Evolutionary conservation across 2,329 filamentous ascomycete species (phyloP).

Genomic region (Akanthomyces dipterigenus): DNA sequence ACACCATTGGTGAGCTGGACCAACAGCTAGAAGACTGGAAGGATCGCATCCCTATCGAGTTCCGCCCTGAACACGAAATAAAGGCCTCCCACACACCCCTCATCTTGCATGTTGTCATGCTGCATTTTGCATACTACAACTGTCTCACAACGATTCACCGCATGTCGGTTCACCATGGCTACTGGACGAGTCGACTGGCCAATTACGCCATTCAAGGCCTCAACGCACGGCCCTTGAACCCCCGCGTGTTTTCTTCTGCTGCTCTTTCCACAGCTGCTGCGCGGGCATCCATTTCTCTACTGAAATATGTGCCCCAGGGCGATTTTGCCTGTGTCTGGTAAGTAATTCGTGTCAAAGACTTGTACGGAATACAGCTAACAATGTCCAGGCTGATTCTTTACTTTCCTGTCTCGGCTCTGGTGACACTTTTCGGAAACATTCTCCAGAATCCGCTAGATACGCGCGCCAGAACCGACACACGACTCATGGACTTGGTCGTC

Average conservation of each 20-base stretch:
- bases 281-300: constrained; percentile 82
- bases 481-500: constrained; percentile 87
- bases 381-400: constrained; percentile 73
- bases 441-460: constrained; percentile 90
- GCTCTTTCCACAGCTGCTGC: constrained; percentile 89
- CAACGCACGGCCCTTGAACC: constrained; percentile 85
- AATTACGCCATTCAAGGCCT: constrained; percentile 93
- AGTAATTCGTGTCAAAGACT: constrained; percentile 26
- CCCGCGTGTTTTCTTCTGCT: constrained; percentile 88
- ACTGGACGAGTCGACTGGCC: constrained; percentile 92
- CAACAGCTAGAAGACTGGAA: constrained; percentile 91
- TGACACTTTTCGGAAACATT: constrained; percentile 94
- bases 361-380: constrained; percentile 21
- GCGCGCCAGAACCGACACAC: constrained; percentile 79
- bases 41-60: constrained; percentile 88
- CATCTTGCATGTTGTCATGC: constrained; percentile 87
- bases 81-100: constrained; percentile 85
- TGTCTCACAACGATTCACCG: constrained; percentile 95
- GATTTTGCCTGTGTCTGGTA: constrained; percentile 95
- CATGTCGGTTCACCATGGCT: constrained; percentile 96
- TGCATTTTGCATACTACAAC: constrained; percentile 98
- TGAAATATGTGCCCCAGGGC: constrained; percentile 94
- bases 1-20: constrained; percentile 93
- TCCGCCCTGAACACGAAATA: constrained; percentile 95
- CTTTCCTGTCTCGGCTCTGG: constrained; percentile 89